Base-by-base conservation (phyloP, 257 asterid genomes). In the Solanum phureja region DNA sequence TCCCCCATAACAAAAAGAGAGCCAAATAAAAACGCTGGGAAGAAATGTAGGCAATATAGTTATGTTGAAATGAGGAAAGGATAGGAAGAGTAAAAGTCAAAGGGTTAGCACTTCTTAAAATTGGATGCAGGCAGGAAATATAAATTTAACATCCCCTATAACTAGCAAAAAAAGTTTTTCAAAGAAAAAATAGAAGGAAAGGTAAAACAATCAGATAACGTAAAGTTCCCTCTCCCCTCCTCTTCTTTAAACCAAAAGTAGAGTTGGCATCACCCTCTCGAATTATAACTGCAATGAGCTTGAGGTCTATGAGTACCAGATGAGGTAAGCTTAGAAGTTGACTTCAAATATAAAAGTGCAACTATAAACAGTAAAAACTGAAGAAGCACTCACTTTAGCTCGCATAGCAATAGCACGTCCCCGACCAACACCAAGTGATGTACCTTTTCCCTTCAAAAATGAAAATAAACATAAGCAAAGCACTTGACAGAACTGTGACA, bases 401-500 rank as follows among this genome's bases (percentile, higher is more conserved):
- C 99, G 94, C 99, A 96, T 94, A 40, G 98, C 98, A 64, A 92
- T 98, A 88, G 98, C 98, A 87, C 99, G 99, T 21, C 99, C 99
- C 85, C 99, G 96, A 24, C 99, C 99, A 84, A 92, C 99, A 82
- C 99, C 99, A 92, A 97, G 94, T 8, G 96, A 90, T 14, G 98
- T 92, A 76, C 99, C 98, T 93, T 95, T 97, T 46, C 99, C 99
- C 99, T 97, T 96, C 88, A 94, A 83, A 89, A 87, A 85, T 33
- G 83, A 21, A 91, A 49, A 90, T 86, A 52, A 18, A 8, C 64
- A 85, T 92, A 68, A 92, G 91, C 68, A 91, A 35, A 74, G 42
- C n/a, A 4, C 29, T 24, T 33, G 77, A 49, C 62, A 9, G 21
- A 29, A 34, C 34, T 34, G 29, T 42, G 38, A 56, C 8, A n/a